Evolutionary conservation across 768 basidiomycete species (phyloP), one percentile per base, ranked within the genome.

Genomic region (Hygrophorus russula): DNA sequence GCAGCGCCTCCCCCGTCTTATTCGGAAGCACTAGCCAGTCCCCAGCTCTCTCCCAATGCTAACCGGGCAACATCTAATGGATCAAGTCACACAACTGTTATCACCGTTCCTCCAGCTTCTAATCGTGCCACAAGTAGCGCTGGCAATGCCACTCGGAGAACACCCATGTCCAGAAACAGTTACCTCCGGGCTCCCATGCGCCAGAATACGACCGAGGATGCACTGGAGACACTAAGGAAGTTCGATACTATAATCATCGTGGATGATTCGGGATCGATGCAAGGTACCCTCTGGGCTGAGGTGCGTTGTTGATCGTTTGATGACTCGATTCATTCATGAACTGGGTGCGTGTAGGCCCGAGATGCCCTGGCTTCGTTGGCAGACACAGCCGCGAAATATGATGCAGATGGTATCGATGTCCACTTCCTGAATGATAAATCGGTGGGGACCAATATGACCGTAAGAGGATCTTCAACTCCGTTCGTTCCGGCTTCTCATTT

Each of bases 201-300:
- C 29, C 36, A 34, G 18, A 48, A 52, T 31, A 53, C 56, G 11
- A 38, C 50, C 20, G 63, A 64, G 44, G 49, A 63, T 48, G 57
- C 53, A 4, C 39, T 64, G 24, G 54, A 68, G 24, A 63, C 57
- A 28, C 54, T 78, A 4, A 49, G 56, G 24, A 56, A 65, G 41
- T 80, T 75, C 47, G 66, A 80, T 43, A 80, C 77, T 0, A 66
- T 78, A 9, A 58, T 80, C 35, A 54, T 81, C 32, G 63, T 82
- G 42, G 76, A 79, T 55, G 79, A 81, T 54, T 80, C 79, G 3
- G 56, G 55, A 5, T 78, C 77, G 2, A 80, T 81, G 79, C 45
- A 50, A 13, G 67, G 66, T 2, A 36, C 39, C 1, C 59, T 61
- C 9, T 82, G 80, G 80, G 39, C 48, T 10, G 73, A 77, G 63